Evolutionary conservation across 2,329 filamentous ascomycete species (phyloP), one percentile per base, ranked within the genome.

Genomic region (Trichothecium sympodiale): DNA sequence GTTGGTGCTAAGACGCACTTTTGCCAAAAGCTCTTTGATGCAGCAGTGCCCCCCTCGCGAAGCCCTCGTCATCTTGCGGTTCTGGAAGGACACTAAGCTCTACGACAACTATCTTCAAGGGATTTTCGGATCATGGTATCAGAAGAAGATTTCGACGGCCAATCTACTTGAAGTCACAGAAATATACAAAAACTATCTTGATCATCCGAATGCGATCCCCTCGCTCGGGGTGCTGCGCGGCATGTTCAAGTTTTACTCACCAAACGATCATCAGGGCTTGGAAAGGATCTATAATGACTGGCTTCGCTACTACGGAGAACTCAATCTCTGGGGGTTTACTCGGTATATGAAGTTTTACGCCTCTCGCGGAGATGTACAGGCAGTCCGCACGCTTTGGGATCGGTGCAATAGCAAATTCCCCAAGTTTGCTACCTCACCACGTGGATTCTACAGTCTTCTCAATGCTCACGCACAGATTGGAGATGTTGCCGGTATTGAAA

Each of bases 381-480:
- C 57, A 13, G 63, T 72, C 3, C 55, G 59, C 30, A 53, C 54
- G 6, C 44, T 75, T 16, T 71, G 67, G 60, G 47, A 53, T 10
- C 55, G 65, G 31, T 71, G 63, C 33, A 50, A 56, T 8, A 36
- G 49, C 15, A 41, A 50, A 1, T 65, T 59, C 25, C 55, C 60
- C 2, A 45, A 55, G 9, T 43, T 59, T 9, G 38, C 62, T 7
- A 42, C 46, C 17, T 43, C 51, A 4, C 50, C 56, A 3, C 55
- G 57, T 23, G 62, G 55, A 4, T 65, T 75, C 42, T 51, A 65
- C n/a, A 72, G 76, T 31, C 61, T 87, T 3, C 63, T 93, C 29
- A 75, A 82, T 43, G 81, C 80, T 1, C 75, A 89, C 56, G 79
- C 85, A 1, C 71, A 74, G 38, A 64, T 74, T 34, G 82, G 77